These are phyloP conservation scores for Saccharomycopsis synnaedendra DNA, from an alignment of 805 yeast genomes.

Conservation along the genomic window DNA sequence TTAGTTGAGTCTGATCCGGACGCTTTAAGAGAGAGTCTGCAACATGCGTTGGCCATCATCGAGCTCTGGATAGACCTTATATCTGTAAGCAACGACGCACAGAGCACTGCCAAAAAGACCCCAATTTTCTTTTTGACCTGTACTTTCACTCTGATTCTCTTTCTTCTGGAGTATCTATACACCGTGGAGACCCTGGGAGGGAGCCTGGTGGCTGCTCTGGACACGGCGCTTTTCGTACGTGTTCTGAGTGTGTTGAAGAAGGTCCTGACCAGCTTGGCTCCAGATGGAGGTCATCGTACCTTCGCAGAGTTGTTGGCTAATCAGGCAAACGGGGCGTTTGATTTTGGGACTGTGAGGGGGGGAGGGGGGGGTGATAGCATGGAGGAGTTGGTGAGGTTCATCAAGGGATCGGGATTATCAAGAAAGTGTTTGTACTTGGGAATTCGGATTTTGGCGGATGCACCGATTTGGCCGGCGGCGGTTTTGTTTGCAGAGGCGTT, in stretches of 20 bases:
- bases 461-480: slow-evolving; percentile 81
- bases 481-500: slow-evolving; percentile 71
- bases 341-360: slow-evolving; percentile 32
- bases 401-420: slow-evolving; percentile 39
- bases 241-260: slow-evolving; percentile 48
- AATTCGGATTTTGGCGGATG: slow-evolving; percentile 68
- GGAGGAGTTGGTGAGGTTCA: slow-evolving; percentile 32
- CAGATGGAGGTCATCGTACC: slow-evolving; percentile 40
- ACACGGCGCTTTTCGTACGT: slow-evolving; percentile 53
- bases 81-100: slow-evolving; percentile 53
- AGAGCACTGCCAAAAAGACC: slow-evolving; percentile 56
- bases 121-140: slow-evolving; percentile 70
- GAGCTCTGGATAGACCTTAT: slow-evolving; percentile 65
- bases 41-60: slow-evolving; percentile 45
- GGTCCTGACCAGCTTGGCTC: slow-evolving; percentile 46
- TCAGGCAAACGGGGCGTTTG: slow-evolving; percentile 50
- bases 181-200: slow-evolving; percentile 32
- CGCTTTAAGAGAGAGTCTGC: slow-evolving; percentile 52
- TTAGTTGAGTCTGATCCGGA: slow-evolving; percentile 43
- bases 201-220: slow-evolving; percentile 26
- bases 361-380: slow-evolving; percentile 26
- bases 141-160: slow-evolving; percentile 48
- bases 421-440: slow-evolving; percentile 56
- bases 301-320: slow-evolving; percentile 47
- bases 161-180: slow-evolving; percentile 52